A percentile compares a stretch with the other conserved stretches of the same genome.
These are phyloP conservation scores for Besnoitia besnoiti DNA, from an alignment of 169 alveolate species.

Conservation along the genomic window DNA sequence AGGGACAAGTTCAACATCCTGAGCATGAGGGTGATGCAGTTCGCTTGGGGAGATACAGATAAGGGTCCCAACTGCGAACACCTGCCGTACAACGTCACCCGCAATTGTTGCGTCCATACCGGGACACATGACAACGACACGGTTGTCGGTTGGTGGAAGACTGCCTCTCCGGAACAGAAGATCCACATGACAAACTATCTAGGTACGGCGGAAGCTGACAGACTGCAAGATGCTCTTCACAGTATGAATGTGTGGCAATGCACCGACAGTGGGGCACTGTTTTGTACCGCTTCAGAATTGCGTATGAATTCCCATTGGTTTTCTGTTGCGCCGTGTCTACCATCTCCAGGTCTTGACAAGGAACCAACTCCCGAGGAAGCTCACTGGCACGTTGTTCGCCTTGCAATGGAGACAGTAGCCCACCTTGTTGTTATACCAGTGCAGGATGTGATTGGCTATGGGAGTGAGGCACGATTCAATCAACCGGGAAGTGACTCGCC, in stretches of 20 bases:
- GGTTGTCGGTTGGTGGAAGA: constrained; percentile 58
- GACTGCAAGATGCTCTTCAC: background rate
- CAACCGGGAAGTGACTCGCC: constrained; percentile 60
- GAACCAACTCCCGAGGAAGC: constrained; percentile 41
- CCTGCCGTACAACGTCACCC: constrained; percentile 65
- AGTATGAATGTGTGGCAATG: background rate
- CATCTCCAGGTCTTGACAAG: constrained; percentile 40
- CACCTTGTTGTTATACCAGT: constrained; percentile 60
- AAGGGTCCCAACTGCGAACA: constrained; percentile 67
- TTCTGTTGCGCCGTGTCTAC: background rate
- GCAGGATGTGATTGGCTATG: constrained; percentile 62
- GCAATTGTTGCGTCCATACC: constrained; percentile 61
- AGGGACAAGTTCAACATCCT: constrained; percentile 61
- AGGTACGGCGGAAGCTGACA: constrained; percentile 34
- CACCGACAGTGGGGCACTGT: background rate
- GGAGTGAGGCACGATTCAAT: constrained; percentile 56
- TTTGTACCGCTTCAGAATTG: background rate
- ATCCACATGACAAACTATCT: constrained; percentile 45
- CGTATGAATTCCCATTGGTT: background rate
- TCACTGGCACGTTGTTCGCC: constrained; percentile 40
- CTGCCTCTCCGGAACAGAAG: constrained; percentile 53
- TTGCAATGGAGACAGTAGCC: constrained; percentile 60
- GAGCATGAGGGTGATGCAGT: constrained; percentile 71
- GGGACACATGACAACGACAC: constrained; percentile 70
- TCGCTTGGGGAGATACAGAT: constrained; percentile 68